Base-by-base conservation (phyloP, 2,329 filamentous ascomycete genomes). In the Knoxdaviesia capensis region DNA sequence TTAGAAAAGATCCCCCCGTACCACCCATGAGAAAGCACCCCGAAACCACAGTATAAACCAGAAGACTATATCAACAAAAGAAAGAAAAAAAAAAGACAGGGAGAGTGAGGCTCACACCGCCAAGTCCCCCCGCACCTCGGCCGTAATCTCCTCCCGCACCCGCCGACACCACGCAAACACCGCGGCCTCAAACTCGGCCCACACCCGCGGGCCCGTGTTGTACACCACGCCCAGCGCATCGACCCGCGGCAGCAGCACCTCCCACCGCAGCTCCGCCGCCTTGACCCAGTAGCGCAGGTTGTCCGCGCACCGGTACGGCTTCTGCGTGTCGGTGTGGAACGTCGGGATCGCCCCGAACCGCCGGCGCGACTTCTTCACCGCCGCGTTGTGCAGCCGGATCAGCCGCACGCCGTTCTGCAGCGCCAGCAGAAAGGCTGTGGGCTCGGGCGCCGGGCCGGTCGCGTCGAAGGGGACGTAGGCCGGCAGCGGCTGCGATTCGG, bases 241-340 rank as follows among this genome's bases (percentile, higher is more conserved):
- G 42, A 94, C 69, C 48, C 79, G 74, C 20, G 20, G 20, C 41
- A 96, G 66, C 50, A 81, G 71, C 35, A 87, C 73, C 59, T 96
- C 90, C 78, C 88, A 98, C 43, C 90, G 76, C 45, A 96, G 67
- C 61, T 98, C 87, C 6, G 87, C 86, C 1, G 88, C 90, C 63
- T 98, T 98, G 59, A 82, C 73, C 88, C 90, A 98, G 65, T 81
- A 98, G 36, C 86, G 75, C 47, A 98, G 68, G 56, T 98, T 98
- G 51, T 98, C 90, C 3, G 87, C 85, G 47, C 79, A 79, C 40
- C 90, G 80, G 57, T 98, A 98, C 0, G 90, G 90, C 60, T 96
- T 96, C 46, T 76, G 78, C 7, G 90, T 88, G 57, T 98, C 86
- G n/a, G 77, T 78, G 57, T 96, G 90, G 58, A 80, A 94, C 7